phyloP scores from a whole-genome alignment of 441 rosid genomes.

The Populus hybrid region DNA sequence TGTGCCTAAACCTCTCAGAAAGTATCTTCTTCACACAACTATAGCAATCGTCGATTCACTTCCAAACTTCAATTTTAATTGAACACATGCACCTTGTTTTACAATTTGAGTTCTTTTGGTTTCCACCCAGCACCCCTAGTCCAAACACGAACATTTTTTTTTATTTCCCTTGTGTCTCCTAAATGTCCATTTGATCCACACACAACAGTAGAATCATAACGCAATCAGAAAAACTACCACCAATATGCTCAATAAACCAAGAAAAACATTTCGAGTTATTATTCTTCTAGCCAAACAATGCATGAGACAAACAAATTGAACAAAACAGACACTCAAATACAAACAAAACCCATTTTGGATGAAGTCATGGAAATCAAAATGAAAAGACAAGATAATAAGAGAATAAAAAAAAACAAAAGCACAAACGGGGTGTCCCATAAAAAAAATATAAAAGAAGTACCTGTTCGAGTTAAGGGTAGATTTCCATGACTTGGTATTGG shows the following conservation, averaged over 20 bases:
- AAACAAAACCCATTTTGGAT: not conserved
- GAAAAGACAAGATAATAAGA: not conserved
- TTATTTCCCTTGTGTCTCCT: not conserved
- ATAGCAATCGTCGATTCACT: no score
- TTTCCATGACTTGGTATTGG: constrained; percentile 41
- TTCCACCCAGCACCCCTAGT: not conserved
- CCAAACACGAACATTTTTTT: not conserved
- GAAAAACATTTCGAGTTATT: not conserved
- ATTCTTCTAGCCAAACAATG: not conserved
- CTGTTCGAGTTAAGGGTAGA: constrained; percentile 39
- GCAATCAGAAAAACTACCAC: not conserved
- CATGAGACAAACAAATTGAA: not conserved
- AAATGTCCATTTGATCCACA: not conserved
- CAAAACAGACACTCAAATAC: not conserved
- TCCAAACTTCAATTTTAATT: not conserved
- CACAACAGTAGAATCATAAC: not conserved
- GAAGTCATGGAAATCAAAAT: not conserved
- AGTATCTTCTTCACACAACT: not conserved
- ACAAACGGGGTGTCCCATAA: constrained; percentile 17
- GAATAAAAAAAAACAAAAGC: constrained; percentile 6
- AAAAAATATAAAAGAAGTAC: constrained; percentile 25
- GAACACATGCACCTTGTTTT: not conserved
- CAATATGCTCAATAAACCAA: not conserved
- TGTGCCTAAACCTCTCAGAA: not conserved
- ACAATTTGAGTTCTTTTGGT: not conserved